Evolutionary conservation across 2,329 filamentous ascomycete species (phyloP).

Genomic region (Lasiodiplodia sp.): DNA sequence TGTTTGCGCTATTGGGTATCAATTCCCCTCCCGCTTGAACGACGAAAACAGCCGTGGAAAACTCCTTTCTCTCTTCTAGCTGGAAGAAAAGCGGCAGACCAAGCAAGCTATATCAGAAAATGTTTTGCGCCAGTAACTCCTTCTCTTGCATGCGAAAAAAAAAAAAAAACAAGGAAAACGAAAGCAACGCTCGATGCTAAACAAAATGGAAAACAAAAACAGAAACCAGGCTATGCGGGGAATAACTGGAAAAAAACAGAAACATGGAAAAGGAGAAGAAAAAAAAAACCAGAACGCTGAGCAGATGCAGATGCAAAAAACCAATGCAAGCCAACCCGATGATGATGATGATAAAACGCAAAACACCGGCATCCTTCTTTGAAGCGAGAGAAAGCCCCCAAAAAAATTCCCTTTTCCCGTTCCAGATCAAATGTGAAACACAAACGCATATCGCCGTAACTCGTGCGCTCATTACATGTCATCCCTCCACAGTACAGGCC

Average conservation of each 20-base stretch:
- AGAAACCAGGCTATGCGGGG: not conserved
- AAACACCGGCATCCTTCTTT: conserved; percentile 19
- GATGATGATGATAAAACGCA: conserved; percentile 6
- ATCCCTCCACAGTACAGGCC: conserved; percentile 18
- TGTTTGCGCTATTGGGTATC: conserved; percentile 14
- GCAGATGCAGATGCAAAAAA: conserved; percentile 19
- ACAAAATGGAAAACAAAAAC: not conserved
- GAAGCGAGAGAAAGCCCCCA: conserved; percentile 1
- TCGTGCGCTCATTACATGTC: conserved; percentile 27
- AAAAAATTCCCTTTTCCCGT: not conserved
- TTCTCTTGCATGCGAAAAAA: not conserved
- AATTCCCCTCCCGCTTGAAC: not conserved
- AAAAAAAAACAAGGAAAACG: not conserved
- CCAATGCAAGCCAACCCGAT: conserved; percentile 7
- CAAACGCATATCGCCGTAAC: conserved; percentile 24
- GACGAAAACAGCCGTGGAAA: not conserved
- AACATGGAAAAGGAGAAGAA: not conserved
- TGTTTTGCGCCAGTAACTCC: not conserved
- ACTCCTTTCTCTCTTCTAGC: too few species aligned
- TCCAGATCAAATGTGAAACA: conserved; percentile 8
- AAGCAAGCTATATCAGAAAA: not conserved
- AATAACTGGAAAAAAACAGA: not conserved
- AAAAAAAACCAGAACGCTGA: conserved; percentile 8
- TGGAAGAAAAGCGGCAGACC: conserved; percentile 2
- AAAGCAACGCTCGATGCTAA: conserved; percentile 6